Evolutionary conservation across 441 rosid species (phyloP), one percentile per base, ranked within the genome.

Genomic region (Erodium moschatum): DNA sequence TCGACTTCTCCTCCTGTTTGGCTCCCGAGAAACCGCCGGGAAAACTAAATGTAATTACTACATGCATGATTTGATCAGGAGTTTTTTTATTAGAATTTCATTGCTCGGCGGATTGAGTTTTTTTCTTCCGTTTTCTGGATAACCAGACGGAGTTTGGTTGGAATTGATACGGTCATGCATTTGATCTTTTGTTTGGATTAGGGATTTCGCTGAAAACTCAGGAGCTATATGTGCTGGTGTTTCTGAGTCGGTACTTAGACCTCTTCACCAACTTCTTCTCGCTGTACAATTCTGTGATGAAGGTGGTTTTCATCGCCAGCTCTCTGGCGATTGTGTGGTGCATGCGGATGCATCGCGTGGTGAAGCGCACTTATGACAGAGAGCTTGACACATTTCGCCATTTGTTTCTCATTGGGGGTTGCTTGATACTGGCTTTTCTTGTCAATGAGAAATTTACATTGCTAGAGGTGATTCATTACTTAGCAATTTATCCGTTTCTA

Each of bases 161-260:
- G 38, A 33, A 33, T 33, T 33, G 38, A 33, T 33, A 33, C 38
- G 38, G 38, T 33, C 38, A 33, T 33, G 38, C 38, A 33, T 33
- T 33, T 33, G 38, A 33, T 8, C 7, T 9, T 69, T 56, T 54
- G 72, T 46, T 20, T 65, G 67, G 63, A 35, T 56, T 81, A 90
- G 94, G 98, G 69, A 74, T 92, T 70, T 92, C 98, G 66, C 81
- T 89, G 70, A 90, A 89, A 83, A 92, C 98, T 50, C 98, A 92
- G 79, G 98, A 92, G 84, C 87, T 92, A 3, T 92, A 81, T 24
- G 98, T 91, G 11, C 69, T 84, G 69, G 98, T 92, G 68, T 92
- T 92, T 76, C 16, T 92, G 83, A 64, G 89, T 66, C 88, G 98
- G 21, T 92, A 92, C 79, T 70, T 90, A 89, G 91, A 90, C 83